Conservation (phyloP, 2,329 filamentous ascomycete species). For the Lojkania enalia region DNA sequence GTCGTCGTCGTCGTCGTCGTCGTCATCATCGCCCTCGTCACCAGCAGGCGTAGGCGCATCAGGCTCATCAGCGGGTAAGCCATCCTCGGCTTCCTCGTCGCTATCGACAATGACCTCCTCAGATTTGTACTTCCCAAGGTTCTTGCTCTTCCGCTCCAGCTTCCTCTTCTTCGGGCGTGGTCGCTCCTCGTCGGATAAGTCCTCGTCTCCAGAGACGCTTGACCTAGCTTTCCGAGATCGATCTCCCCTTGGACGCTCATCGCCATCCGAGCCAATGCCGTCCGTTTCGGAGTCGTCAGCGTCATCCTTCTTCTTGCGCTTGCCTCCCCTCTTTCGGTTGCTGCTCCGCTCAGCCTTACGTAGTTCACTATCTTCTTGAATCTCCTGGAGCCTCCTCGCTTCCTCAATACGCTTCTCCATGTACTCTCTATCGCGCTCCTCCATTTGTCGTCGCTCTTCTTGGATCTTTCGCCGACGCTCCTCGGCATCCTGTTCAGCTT, state of each 20-base stretch:
- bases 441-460: slow-evolving; percentile 82
- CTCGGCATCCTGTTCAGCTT: slow-evolving; percentile 67
- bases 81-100: slow-evolving; percentile 51
- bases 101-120: slow-evolving; percentile 81
- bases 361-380: slow-evolving; percentile 75
- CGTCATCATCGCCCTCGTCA: neutral
- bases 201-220: slow-evolving; percentile 45
- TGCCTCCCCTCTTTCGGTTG: slow-evolving; percentile 51
- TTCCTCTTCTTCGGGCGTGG: slow-evolving; percentile 64
- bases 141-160: slow-evolving; percentile 56
- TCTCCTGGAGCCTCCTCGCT: slow-evolving; percentile 65
- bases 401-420: slow-evolving; percentile 73
- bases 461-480: slow-evolving; percentile 79
- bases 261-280: slow-evolving; percentile 41
- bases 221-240: slow-evolving; percentile 21
- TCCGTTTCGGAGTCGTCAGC: slow-evolving; percentile 51
- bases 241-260: slow-evolving; percentile 44
- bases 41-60: neutral
- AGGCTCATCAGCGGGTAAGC: slow-evolving; percentile 8
- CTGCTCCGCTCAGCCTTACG: slow-evolving; percentile 64
- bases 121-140: slow-evolving; percentile 75
- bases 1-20: neutral
- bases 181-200: slow-evolving; percentile 60
- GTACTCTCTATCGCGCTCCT: slow-evolving; percentile 71
- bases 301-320: slow-evolving; percentile 65